Conservation (phyloP, 2,329 filamentous ascomycete genomes). For the Sporothrix inflata region DNA sequence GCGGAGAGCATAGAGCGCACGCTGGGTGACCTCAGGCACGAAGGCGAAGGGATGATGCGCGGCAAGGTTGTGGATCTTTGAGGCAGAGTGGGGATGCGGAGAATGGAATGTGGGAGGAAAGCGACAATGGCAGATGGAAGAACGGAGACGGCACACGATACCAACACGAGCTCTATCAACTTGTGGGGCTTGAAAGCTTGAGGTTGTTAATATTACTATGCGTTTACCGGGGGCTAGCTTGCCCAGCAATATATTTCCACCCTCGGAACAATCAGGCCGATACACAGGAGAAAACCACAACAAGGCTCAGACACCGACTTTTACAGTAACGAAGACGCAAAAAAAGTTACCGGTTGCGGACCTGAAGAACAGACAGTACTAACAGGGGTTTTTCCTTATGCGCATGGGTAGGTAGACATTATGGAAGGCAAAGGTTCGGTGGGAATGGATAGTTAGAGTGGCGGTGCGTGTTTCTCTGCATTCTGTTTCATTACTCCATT, state of each 20-base stretch:
- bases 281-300: conserved; percentile 12
- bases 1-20: conserved; percentile 59
- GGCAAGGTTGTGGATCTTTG: conserved; percentile 45
- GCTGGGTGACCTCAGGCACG: conserved; percentile 58
- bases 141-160: background rate
- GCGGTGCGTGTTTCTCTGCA: background rate
- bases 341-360: background rate
- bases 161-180: background rate
- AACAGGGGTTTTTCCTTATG: background rate
- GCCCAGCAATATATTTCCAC: background rate
- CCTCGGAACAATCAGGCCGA: conserved; percentile 10
- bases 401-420: background rate
- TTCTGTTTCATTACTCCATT: background rate
- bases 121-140: background rate
- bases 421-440: background rate
- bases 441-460: background rate
- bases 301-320: background rate
- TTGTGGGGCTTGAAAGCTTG: conserved; percentile 6
- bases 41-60: conserved; percentile 60
- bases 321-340: background rate
- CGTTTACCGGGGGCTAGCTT: background rate
- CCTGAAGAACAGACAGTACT: background rate
- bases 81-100: background rate
- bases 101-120: background rate
- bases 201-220: background rate